Evolutionary conservation across 2,329 filamentous ascomycete species (phyloP), one percentile per base, ranked within the genome.

Genomic region (Verticillium longisporum): DNA sequence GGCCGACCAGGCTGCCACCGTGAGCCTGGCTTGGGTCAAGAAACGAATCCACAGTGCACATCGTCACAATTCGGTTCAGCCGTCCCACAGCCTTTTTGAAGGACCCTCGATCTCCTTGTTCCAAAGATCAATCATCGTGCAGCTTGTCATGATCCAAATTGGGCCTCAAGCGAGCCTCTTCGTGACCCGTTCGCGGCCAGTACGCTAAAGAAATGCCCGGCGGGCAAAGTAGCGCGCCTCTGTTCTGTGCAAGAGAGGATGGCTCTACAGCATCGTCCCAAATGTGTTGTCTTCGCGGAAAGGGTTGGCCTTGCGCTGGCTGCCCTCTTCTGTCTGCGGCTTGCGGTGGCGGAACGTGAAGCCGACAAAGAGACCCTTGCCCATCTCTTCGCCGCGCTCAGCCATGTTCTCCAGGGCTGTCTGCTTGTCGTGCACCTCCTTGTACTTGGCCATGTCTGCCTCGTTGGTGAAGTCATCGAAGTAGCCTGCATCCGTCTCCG

Each of bases 361-460:
- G 34, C 95, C 95, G 66, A 99, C 95, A 77, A 98, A 99, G 65
- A 97, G 81, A 60, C 88, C 87, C 83, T 97, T 97, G 77, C 85
- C 85, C 92, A 99, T 97, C 77, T 92, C 87, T 64, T 97, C 94
- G 26, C 94, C 91, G 63, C 95, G 85, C 62, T 99, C 95, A 9
- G 92, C 95, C 92, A 98, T 95, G 61, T 83, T 88, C 77, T 99
- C 95, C 62, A 99, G 79, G 7, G 94, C 94, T 68, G 87, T 85
- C 78, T 98, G 95, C 82, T 99, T 98, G 69, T 99, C 95, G 73
- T 98, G 92, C 64, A 99, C 95, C 77, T 99, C 95, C 82, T 99
- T 99, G 80, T 99, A 99, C 82, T 99, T 99, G 72, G 95, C 95
- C 95, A 99, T 99, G 74, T 99, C 95, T 21, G 92, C 87, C 78